Evolutionary conservation across 805 yeast species (phyloP).

Genomic region (Metschnikowia rubicola): DNA sequence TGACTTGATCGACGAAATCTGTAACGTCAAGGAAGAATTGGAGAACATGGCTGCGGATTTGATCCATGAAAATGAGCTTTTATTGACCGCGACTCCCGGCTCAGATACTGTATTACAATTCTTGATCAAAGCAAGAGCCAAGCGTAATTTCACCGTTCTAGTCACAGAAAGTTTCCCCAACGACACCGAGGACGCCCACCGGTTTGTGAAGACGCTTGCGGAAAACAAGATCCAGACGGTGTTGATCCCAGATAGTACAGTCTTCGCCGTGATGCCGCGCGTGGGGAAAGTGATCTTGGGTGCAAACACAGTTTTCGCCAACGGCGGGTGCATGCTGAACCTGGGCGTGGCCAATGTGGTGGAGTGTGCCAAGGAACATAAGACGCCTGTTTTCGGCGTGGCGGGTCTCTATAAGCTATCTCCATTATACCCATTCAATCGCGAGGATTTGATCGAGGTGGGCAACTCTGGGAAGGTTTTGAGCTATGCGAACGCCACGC

Average conservation of each 20-base stretch:
- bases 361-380: constrained; percentile 91
- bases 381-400: constrained; percentile 94
- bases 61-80: constrained; percentile 86
- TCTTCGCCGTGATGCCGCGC: constrained; percentile 92
- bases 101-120: constrained; percentile 87
- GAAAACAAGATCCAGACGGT: constrained; percentile 86
- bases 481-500: constrained; percentile 64
- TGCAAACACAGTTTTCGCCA: constrained; percentile 87
- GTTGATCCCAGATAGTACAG: constrained; percentile 88
- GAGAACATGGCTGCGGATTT: constrained; percentile 88
- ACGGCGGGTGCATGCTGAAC: constrained; percentile 89
- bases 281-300: constrained; percentile 96
- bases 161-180: constrained; percentile 94
- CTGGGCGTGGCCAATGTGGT: constrained; percentile 92
- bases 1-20: constrained; percentile 87
- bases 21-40: constrained; percentile 84
- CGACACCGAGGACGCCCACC: constrained; percentile 71
- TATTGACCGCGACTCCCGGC: constrained; percentile 91
- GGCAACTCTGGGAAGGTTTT: constrained; percentile 91
- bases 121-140: constrained; percentile 77
- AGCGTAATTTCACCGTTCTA: constrained; percentile 86
- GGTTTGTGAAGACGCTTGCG: constrained; percentile 74
- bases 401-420: constrained; percentile 92
- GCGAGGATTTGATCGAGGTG: constrained; percentile 79
- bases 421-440: constrained; percentile 87